phyloP scores from a whole-genome alignment of 169 alveolate species.

The Cyclospora cayetanensis region DNA sequence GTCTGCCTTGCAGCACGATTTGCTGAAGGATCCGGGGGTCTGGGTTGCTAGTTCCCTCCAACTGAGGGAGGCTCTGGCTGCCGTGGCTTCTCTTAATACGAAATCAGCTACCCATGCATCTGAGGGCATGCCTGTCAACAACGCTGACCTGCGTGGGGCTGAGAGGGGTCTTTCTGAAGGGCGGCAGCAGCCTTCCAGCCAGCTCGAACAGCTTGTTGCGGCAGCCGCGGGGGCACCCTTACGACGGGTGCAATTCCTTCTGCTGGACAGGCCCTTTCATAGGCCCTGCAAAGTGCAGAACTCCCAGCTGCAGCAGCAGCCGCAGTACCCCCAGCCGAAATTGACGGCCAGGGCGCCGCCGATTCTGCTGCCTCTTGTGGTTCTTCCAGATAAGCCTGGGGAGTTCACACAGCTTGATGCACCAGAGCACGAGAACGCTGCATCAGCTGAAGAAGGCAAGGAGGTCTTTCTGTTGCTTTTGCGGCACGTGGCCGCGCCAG shows the following conservation, averaged over 20 bases:
- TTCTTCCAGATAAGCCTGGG: neutral
- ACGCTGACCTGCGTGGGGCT: no score
- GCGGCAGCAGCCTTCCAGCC: neutral
- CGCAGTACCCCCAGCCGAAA: neutral
- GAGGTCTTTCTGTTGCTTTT: neutral
- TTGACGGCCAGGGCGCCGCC: neutral
- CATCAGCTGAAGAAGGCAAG: no score
- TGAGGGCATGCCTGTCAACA: no score
- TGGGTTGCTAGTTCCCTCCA: no score
- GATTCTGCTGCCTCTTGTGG: neutral
- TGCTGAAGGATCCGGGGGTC: no score
- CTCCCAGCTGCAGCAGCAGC: conserved; percentile 6
- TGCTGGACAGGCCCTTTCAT: neutral
- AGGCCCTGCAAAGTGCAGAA: neutral
- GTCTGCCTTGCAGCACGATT: no score
- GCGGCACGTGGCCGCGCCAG: neutral
- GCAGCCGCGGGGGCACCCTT: neutral
- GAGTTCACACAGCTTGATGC: no score
- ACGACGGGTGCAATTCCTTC: neutral
- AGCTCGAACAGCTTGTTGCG: neutral
- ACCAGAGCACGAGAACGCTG: no score
- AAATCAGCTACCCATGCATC: neutral
- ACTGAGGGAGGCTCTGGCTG: neutral
- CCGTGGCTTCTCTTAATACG: neutral
- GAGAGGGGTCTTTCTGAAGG: no score